A percentile compares a stretch with the other conserved stretches of the same genome.
Evolutionary conservation across 2,329 filamentous ascomycete species (phyloP).

Genomic region (Penicillium sp.): DNA sequence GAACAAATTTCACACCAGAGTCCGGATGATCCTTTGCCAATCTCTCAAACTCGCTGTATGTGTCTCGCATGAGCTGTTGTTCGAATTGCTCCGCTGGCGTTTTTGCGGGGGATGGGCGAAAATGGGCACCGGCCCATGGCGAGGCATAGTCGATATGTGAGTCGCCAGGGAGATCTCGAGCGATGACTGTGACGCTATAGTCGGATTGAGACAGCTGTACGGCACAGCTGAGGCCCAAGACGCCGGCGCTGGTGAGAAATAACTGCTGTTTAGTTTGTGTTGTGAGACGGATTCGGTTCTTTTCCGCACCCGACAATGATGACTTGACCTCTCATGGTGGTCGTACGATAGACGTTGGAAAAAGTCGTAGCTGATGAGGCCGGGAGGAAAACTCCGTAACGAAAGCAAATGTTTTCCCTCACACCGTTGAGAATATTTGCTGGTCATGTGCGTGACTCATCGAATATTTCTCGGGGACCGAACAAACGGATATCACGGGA

Average conservation of each 20-base stretch:
- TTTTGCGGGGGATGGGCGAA: constrained; percentile 13
- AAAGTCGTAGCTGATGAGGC: neutral
- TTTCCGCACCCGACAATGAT: neutral
- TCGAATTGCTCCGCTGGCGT: constrained; percentile 3
- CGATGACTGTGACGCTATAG: constrained; percentile 3
- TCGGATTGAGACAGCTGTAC: neutral
- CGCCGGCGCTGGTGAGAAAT: constrained; percentile 16
- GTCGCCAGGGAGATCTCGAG: constrained; percentile 10
- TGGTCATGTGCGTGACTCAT: neutral
- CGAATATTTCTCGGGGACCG: neutral
- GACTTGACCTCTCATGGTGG: neutral
- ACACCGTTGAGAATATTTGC: neutral
- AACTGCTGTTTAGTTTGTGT: neutral
- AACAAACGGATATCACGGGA: neutral
- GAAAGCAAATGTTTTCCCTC: neutral
- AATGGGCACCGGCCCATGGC: constrained; percentile 15
- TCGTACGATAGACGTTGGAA: too few relatives aligned
- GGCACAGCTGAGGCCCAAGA: constrained; percentile 5
- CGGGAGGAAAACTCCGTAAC: neutral
- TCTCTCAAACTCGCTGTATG: constrained; percentile 8
- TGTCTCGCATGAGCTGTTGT: constrained; percentile 11
- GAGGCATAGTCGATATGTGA: constrained; percentile 1
- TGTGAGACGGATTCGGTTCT: neutral
- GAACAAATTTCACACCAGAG: constrained; percentile 6
- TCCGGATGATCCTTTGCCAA: constrained; percentile 5